Conservation (phyloP, 2,329 filamentous ascomycete species). For the Pseudocercospora fuligena region DNA sequence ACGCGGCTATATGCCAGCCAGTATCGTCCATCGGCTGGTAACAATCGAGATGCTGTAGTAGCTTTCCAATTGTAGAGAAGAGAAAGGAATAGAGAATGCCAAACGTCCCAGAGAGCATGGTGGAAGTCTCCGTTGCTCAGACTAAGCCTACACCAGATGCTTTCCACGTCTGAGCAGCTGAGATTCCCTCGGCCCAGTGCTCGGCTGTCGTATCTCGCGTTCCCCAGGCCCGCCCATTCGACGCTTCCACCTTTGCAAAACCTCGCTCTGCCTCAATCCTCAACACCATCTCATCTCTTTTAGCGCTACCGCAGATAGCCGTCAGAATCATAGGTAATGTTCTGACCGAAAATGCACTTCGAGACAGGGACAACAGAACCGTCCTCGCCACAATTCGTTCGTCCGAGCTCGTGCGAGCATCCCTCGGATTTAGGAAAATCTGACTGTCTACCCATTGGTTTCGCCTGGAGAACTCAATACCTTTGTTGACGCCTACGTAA, state of each 20-base stretch:
- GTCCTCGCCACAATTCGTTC: not conserved
- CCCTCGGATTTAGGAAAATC: slow-evolving; percentile 5
- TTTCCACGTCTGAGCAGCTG: not conserved
- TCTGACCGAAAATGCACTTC: not conserved
- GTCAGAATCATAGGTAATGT: slow-evolving; percentile 1
- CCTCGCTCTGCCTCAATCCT: not conserved
- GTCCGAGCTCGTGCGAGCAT: slow-evolving; percentile 15
- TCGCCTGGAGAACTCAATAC: slow-evolving; percentile 6
- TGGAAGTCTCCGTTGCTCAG: too few relatives aligned
- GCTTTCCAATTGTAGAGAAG: too few relatives aligned
- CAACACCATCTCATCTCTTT: not conserved
- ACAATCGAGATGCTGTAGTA: too few relatives aligned
- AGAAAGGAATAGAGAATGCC: too few relatives aligned
- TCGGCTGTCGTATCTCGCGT: too few relatives aligned
- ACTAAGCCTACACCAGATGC: too few relatives aligned
- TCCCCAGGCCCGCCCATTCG: not conserved
- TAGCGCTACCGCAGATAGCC: not conserved
- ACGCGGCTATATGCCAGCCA: too few relatives aligned
- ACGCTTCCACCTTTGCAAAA: not conserved
- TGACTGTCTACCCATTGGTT: slow-evolving; percentile 8
- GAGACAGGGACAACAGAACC: not conserved
- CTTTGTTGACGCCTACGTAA: slow-evolving; percentile 4
- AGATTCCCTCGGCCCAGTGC: not conserved
- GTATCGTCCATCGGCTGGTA: too few relatives aligned
- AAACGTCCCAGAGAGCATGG: too few relatives aligned